Percentiles rank a stretch among this genome's conserved stretches.
Conservation (phyloP, 2,329 filamentous ascomycete species). For the Lithohypha guttulata region DNA sequence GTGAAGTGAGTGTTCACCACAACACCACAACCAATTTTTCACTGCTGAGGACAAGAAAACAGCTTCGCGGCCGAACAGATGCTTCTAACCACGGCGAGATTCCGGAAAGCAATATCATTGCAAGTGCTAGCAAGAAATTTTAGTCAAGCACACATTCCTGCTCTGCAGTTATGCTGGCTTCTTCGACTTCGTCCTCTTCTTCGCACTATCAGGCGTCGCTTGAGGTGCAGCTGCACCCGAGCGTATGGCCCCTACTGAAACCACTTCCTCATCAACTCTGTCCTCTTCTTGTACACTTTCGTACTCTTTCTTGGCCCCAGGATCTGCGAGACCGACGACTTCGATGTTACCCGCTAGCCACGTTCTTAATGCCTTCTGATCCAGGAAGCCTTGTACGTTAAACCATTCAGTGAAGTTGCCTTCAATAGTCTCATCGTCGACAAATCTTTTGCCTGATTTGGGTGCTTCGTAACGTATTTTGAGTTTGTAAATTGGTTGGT, state of each 20-base stretch:
- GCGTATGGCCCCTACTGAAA: conserved; percentile 26
- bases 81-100: too few relatives aligned
- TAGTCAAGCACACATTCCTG: too few relatives aligned
- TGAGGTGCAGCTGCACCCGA: conserved; percentile 8
- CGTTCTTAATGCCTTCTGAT: conserved; percentile 49
- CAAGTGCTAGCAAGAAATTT: too few relatives aligned
- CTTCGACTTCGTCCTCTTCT: conserved; percentile 3
- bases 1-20: too few relatives aligned
- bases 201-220: conserved; percentile 5
- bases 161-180: not conserved
- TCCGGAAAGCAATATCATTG: too few relatives aligned
- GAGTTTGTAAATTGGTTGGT: conserved; percentile 70
- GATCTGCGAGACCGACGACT: conserved; percentile 40
- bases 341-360: conserved; percentile 51
- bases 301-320: conserved; percentile 9
- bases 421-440: conserved; percentile 38
- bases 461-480: conserved; percentile 43
- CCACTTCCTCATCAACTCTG: conserved; percentile 8
- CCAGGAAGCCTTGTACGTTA: conserved; percentile 45
- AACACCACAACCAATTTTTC: too few relatives aligned
- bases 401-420: conserved; percentile 54
- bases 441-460: conserved; percentile 27
- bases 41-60: too few relatives aligned
- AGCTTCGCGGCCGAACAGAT: too few relatives aligned
- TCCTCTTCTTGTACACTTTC: conserved; percentile 6